phyloP scores from a whole-genome alignment of 371 early-diverging fungal genomes.

The Mucor lusitanicus region DNA sequence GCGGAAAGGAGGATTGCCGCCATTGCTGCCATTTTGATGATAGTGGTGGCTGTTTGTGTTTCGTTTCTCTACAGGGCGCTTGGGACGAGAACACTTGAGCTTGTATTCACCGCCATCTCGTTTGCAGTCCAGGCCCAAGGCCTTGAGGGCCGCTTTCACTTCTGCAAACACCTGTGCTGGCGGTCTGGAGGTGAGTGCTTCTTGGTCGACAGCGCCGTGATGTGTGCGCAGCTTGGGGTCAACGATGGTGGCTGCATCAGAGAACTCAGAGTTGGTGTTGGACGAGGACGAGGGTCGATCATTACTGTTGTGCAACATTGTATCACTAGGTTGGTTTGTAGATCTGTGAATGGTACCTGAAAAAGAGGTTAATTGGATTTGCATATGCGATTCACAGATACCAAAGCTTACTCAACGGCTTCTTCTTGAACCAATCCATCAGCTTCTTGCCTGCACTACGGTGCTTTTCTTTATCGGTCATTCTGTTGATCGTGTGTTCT shows the following conservation, averaged over 20 bases:
- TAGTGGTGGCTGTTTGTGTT: background rate
- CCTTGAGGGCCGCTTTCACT: constrained; percentile 63
- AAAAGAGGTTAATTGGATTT: background rate
- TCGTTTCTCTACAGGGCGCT: constrained; percentile 10
- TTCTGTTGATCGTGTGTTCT: constrained; percentile 28
- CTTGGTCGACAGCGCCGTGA: constrained; percentile 80
- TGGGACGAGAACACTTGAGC: constrained; percentile 69
- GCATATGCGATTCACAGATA: background rate
- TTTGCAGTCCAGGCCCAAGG: constrained; percentile 73
- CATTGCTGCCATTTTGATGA: background rate
- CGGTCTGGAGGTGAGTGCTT: constrained; percentile 71
- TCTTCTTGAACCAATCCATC: constrained; percentile 74
- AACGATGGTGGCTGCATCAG: background rate
- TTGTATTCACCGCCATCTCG: constrained; percentile 72
- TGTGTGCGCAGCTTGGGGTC: constrained; percentile 71
- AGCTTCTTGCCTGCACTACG: constrained; percentile 65
- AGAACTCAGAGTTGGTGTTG: too few species aligned
- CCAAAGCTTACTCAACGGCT: constrained; percentile 55
- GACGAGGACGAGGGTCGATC: constrained; percentile 1
- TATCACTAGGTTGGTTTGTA: constrained; percentile 9
- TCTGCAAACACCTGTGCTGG: constrained; percentile 73
- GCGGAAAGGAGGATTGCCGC: constrained; percentile 24
- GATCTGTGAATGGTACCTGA: constrained; percentile 18
- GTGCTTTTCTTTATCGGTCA: constrained; percentile 38
- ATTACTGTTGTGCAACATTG: constrained; percentile 4